phyloP scores from a whole-genome alignment of 2,329 filamentous ascomycete species.

The Drechslerella coelobrocha region DNA sequence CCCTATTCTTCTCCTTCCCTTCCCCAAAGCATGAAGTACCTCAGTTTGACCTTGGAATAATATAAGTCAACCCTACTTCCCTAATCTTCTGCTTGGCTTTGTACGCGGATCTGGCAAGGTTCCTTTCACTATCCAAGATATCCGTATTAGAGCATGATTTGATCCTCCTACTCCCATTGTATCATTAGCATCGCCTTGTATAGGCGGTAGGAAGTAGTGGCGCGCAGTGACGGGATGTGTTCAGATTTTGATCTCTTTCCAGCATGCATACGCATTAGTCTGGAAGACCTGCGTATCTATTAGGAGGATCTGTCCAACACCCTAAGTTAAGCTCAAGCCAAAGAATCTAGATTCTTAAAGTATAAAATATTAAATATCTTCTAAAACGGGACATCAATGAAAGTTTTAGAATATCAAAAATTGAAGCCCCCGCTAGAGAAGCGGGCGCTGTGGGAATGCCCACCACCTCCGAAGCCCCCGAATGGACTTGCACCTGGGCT shows the following conservation, averaged over 20 bases:
- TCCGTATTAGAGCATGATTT: neutral
- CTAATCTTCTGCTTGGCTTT: neutral
- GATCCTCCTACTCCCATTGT: neutral
- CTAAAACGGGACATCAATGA: slow-evolving; percentile 1
- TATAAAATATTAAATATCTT: slow-evolving; percentile 10
- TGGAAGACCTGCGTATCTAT: neutral
- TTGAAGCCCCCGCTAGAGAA: slow-evolving; percentile 46
- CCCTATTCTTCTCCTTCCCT: too few relatives aligned
- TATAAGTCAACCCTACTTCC: neutral
- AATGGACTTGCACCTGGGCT: slow-evolving; percentile 38
- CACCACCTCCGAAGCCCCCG: slow-evolving; percentile 36
- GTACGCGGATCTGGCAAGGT: neutral
- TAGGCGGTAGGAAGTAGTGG: neutral
- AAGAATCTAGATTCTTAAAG: slow-evolving; percentile 2
- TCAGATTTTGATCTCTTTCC: neutral
- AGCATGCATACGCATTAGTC: neutral
- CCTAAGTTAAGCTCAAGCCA: neutral
- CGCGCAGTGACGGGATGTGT: neutral
- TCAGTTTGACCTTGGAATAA: too few relatives aligned
- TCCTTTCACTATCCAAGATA: neutral
- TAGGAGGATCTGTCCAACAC: neutral
- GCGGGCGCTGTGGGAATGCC: slow-evolving; percentile 33
- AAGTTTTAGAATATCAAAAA: slow-evolving; percentile 21
- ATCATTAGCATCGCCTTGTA: neutral
- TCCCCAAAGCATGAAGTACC: too few relatives aligned